A percentile compares a stretch with the other conserved stretches of the same genome.
These are phyloP conservation scores for Byssothecium circinans DNA, from an alignment of 2,329 filamentous ascomycete species.

Conservation along the genomic window DNA sequence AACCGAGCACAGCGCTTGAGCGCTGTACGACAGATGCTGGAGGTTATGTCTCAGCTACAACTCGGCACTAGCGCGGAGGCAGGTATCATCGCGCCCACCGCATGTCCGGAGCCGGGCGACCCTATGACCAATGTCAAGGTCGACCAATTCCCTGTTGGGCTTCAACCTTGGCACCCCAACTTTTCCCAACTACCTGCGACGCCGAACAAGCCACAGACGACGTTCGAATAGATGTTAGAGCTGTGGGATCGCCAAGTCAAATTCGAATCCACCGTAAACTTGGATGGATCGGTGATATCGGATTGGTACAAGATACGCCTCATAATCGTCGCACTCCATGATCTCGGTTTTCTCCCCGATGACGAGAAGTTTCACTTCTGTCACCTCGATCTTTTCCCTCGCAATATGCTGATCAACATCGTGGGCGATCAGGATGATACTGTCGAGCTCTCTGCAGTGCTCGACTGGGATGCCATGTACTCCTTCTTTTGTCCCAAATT, in stretches of 20 bases:
- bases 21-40: constrained; percentile 1
- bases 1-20: constrained; percentile 6
- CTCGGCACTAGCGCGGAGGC: background rate
- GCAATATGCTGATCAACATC: constrained; percentile 24
- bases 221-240: constrained; percentile 1
- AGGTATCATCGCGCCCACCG: background rate
- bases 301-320: constrained; percentile 10
- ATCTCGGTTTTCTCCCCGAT: constrained; percentile 10
- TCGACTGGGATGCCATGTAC: constrained; percentile 24
- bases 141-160: background rate
- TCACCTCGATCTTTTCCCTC: constrained; percentile 17
- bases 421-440: constrained; percentile 2
- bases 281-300: background rate
- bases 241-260: constrained; percentile 2
- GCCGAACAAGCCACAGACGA: constrained; percentile 1
- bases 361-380: constrained; percentile 9
- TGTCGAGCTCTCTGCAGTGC: constrained; percentile 20
- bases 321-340: constrained; percentile 13
- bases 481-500: constrained; percentile 26
- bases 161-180: background rate
- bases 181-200: background rate
- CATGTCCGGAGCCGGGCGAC: background rate
- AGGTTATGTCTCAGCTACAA: constrained; percentile 3
- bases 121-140: background rate
- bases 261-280: background rate